Conservation (phyloP, 1,284 basidiomycete genomes). For the Naganishia cerealis region DNA sequence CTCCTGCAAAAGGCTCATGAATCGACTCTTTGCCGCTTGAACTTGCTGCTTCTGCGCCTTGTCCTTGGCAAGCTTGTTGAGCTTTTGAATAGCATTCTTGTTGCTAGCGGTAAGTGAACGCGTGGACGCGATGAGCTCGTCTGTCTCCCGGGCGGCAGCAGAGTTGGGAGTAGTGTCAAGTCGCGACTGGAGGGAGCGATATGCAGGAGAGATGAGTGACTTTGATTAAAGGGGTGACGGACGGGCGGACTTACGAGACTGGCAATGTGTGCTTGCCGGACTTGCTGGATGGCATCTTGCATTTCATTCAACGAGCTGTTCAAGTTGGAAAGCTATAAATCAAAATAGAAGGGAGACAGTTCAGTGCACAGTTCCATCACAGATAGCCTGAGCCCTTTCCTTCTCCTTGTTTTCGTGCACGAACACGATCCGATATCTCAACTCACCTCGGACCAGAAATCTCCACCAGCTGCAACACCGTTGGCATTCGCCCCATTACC, state of each 20-base stretch:
- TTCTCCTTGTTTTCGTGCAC: not conserved
- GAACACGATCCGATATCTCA: not conserved
- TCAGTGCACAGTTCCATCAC: not conserved
- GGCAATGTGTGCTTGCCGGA: constrained; percentile 48
- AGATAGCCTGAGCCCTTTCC: not conserved
- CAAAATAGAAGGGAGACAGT: not conserved
- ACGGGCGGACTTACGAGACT: constrained; percentile 41
- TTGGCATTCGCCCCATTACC: constrained; percentile 37
- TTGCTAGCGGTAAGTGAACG: constrained; percentile 70
- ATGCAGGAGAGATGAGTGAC: constrained; percentile 29
- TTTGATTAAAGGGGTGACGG: constrained; percentile 15
- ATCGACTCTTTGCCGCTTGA: constrained; percentile 55
- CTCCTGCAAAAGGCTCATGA: constrained; percentile 57
- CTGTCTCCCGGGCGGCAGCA: constrained; percentile 55
- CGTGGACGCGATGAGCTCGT: constrained; percentile 74
- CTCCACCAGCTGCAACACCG: constrained; percentile 39
- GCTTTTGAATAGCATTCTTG: constrained; percentile 73
- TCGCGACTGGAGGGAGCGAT: constrained; percentile 43
- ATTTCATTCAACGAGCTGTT: constrained; percentile 41
- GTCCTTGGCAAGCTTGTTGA: constrained; percentile 72
- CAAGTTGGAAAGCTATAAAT: constrained; percentile 26
- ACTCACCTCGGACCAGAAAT: constrained; percentile 50
- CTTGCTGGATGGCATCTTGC: constrained; percentile 51
- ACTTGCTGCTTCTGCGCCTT: constrained; percentile 82
- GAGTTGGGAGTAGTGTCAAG: constrained; percentile 43